Evolutionary conservation across 2,329 filamentous ascomycete genomes (phyloP).

Genomic region (Anthostomella pinea): DNA sequence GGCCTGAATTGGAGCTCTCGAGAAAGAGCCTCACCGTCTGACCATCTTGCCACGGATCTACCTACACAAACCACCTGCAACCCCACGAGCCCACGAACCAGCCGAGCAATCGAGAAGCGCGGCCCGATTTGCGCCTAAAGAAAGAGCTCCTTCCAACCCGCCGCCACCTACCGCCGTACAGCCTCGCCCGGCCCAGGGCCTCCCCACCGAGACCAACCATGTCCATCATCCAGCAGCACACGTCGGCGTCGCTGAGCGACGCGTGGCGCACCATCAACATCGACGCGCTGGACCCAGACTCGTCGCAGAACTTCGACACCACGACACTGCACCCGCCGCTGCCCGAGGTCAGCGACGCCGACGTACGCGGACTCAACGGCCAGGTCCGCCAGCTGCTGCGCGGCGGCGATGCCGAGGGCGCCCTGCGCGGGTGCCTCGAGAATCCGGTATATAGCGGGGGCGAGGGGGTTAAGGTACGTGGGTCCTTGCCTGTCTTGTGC

Average conservation of each 20-base stretch:
- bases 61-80: too few species aligned
- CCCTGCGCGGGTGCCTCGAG: slow-evolving; percentile 79
- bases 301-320: slow-evolving; percentile 85
- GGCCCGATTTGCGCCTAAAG: too few species aligned
- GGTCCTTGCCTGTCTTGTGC: slow-evolving; percentile 1
- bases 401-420: slow-evolving; percentile 83
- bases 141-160: too few species aligned
- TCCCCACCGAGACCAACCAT: slow-evolving; percentile 34
- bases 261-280: slow-evolving; percentile 90
- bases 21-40: too few species aligned
- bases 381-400: slow-evolving; percentile 87
- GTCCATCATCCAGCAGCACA: slow-evolving; percentile 68
- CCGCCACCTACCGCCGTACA: too few species aligned
- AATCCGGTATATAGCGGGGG: slow-evolving; percentile 71
- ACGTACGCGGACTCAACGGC: slow-evolving; percentile 72
- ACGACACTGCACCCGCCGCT: slow-evolving; percentile 76
- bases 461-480: slow-evolving; percentile 56
- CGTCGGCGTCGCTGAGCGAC: slow-evolving; percentile 57
- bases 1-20: too few species aligned
- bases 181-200: too few species aligned
- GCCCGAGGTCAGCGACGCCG: slow-evolving; percentile 70
- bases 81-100: too few species aligned
- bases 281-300: slow-evolving; percentile 86
- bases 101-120: too few species aligned
- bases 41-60: too few species aligned